Evolutionary conservation across 306 rosid species (phyloP).

Genomic region (Vigna reflexopilosa): DNA sequence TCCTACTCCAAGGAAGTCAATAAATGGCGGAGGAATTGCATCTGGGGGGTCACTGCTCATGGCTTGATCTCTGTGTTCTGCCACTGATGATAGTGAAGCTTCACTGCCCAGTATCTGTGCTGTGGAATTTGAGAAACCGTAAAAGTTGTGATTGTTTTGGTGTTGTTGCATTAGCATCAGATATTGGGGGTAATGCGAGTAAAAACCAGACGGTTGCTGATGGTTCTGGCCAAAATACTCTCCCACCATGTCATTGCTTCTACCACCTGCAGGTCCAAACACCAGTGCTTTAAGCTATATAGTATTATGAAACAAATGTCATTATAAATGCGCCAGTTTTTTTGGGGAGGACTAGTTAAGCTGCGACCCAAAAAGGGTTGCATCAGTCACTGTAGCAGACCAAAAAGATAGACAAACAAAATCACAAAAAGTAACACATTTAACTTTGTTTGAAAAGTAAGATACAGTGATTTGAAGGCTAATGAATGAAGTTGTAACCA

Average conservation of each 20-base stretch:
- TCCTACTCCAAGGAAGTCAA: constrained; percentile 99
- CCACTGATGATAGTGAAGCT: constrained; percentile 54
- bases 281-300: not conserved
- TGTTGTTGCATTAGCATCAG: constrained; percentile 56
- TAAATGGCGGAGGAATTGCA: constrained; percentile 66
- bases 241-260: constrained; percentile 51
- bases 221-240: constrained; percentile 38
- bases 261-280: constrained; percentile 48
- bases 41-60: constrained; percentile 41
- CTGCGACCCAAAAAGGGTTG: not conserved
- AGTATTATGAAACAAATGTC: not conserved
- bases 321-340: not conserved
- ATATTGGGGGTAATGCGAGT: constrained; percentile 41
- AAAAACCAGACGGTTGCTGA: constrained; percentile 30
- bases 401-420: not conserved
- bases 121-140: constrained; percentile 52
- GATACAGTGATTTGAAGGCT: not conserved
- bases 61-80: constrained; percentile 48
- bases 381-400: constrained; percentile 22
- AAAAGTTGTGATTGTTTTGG: constrained; percentile 41
- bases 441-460: constrained; percentile 26
- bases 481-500: not conserved
- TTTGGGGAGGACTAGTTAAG: not conserved
- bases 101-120: constrained; percentile 54
- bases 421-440: not conserved